A percentile compares a stretch with the other conserved stretches of the same genome.
Conservation (phyloP, 192 early-diverging fungal species). For the Spizellomyces punctatus region DNA sequence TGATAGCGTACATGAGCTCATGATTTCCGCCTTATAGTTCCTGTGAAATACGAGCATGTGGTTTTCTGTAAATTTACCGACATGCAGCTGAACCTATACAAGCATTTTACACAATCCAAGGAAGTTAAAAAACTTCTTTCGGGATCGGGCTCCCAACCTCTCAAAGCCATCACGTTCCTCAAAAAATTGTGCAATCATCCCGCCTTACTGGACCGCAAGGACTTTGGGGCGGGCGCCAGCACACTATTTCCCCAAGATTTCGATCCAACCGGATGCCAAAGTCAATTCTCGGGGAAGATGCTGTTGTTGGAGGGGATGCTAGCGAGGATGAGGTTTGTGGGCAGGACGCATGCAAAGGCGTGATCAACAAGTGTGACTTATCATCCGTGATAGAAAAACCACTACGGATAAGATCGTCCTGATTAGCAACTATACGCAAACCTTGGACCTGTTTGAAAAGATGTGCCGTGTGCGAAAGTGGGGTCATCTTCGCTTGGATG, state of each 20-base stretch:
- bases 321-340: slow-evolving; percentile 42
- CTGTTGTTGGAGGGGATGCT: slow-evolving; percentile 52
- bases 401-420: slow-evolving; percentile 94
- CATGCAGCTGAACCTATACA: slow-evolving; percentile 81
- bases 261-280: slow-evolving; percentile 37
- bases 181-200: slow-evolving; percentile 99
- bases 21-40: slow-evolving; percentile 62
- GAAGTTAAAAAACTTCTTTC: slow-evolving; percentile 68
- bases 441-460: slow-evolving; percentile 91
- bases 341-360: neutral
- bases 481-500: slow-evolving; percentile 85
- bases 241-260: slow-evolving; percentile 35
- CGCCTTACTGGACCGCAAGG: slow-evolving; percentile 67
- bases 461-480: slow-evolving; percentile 76
- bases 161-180: slow-evolving; percentile 87
- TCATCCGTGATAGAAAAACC: slow-evolving; percentile 26
- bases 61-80: slow-evolving; percentile 88
- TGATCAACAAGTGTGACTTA: neutral
- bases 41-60: slow-evolving; percentile 96
- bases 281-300: slow-evolving; percentile 92
- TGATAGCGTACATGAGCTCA: neutral
- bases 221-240: slow-evolving; percentile 32
- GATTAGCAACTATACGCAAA: slow-evolving; percentile 99
- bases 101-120: slow-evolving; percentile 70
- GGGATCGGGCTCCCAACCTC: slow-evolving; percentile 78